These are phyloP conservation scores for Malus asiatica DNA, from an alignment of 306 rosid genomes.

Conservation along the genomic window DNA sequence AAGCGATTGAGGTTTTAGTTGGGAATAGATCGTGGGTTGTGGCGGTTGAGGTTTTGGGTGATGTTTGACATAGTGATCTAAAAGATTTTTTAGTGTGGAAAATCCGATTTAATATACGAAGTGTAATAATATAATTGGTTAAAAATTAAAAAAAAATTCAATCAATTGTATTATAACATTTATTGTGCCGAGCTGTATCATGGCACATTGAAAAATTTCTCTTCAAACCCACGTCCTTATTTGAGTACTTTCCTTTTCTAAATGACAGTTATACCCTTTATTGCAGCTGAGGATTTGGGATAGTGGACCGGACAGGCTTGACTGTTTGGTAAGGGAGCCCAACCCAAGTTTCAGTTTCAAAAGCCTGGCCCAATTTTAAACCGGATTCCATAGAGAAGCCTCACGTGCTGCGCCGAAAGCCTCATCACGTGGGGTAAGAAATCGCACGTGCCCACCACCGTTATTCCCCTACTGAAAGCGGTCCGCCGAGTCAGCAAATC, in stretches of 20 bases:
- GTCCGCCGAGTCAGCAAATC: background rate
- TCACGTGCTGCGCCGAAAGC: background rate
- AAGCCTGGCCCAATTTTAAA: background rate
- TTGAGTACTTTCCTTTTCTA: too few species aligned
- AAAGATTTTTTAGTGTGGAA: too few species aligned
- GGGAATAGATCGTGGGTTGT: background rate
- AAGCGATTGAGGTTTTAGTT: background rate
- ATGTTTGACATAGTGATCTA: background rate
- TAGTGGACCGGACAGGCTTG: too few species aligned
- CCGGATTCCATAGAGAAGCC: background rate
- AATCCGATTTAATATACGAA: too few species aligned
- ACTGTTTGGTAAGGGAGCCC: background rate
- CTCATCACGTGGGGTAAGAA: constrained; percentile 16
- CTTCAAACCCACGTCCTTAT: too few species aligned
- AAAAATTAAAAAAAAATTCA: too few species aligned
- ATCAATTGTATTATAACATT: fast-evolving
- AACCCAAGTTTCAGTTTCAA: background rate
- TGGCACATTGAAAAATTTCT: too few species aligned
- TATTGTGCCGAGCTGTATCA: fast-evolving
- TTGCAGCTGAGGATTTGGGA: too few species aligned
- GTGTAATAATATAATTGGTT: too few species aligned
- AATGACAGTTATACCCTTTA: too few species aligned
- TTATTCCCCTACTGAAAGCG: background rate
- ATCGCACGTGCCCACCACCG: constrained; percentile 20
- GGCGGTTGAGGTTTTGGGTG: background rate